Evolutionary conservation across 345 rosid species (phyloP), one percentile per base, ranked within the genome.

Genomic region (Leavenworthia alabamica): DNA sequence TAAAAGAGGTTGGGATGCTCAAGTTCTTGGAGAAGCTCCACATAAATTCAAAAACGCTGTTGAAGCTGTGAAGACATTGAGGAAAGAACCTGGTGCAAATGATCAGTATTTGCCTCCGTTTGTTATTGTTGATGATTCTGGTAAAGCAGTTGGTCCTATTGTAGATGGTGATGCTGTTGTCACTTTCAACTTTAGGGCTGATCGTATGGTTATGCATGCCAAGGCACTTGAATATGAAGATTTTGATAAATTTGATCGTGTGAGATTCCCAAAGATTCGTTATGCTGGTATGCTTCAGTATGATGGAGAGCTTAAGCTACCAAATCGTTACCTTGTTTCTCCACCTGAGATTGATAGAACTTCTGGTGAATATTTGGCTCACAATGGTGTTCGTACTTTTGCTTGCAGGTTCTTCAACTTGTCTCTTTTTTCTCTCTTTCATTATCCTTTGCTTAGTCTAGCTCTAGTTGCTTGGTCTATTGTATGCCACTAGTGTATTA

Each of bases 1-100:
- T 12, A 93, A 93, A 76, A 75, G 97, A 57, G 99, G 99, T 39
- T 93, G 99, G 99, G 96, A 93, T 74, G 99, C 99, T 65, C 99
- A 93, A 71, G 96, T 93, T 66, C 96, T 93, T 33, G 99, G 99
- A 28, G 96, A 87, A 84, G 97, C 99, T 58, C 99, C 94, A 1
- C 56, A 89, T 81, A 87, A 89, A 75, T 93, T 93, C 55, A 82
- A 26, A 29, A 82, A 39, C 64, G 89, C 97, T 7, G 70, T 89
- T 62, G 96, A 93, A 79, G 99, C 99, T 4, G 82, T 89, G 56
- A 86, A 85, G 82, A 87, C 70, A 62, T 64, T 93, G 72, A 82
- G 99, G 73, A 77, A 71, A 12, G 80, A 56, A 3, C 76, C 83
- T 60, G 81, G 83, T 8, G 85, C 88, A 7, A 89, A 78, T 60